These are phyloP conservation scores for Colletotrichum tropicicola DNA, from an alignment of 2,329 filamentous ascomycete species.

Conservation along the genomic window DNA sequence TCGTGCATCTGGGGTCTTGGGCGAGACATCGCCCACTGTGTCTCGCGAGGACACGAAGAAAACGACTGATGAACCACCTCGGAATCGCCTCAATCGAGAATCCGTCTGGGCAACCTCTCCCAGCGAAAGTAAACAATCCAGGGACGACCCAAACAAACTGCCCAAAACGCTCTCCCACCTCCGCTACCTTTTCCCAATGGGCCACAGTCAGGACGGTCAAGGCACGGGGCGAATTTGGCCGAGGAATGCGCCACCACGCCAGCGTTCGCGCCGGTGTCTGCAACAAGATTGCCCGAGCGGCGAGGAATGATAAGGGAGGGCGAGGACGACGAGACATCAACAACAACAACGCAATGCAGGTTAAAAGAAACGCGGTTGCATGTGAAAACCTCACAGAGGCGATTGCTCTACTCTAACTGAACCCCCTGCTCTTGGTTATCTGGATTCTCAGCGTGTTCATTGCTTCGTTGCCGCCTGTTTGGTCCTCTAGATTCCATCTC, in stretches of 20 bases:
- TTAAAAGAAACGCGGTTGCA: conserved; percentile 25
- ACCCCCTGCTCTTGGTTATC: neutral
- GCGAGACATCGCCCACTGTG: neutral
- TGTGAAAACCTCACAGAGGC: conserved; percentile 8
- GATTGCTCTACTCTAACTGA: neutral
- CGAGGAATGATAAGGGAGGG: conserved; percentile 30
- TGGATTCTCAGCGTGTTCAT: neutral
- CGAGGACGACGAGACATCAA: conserved; percentile 27
- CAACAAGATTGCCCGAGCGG: conserved; percentile 31
- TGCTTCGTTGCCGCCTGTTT: neutral
- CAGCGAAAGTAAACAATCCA: conserved; percentile 17
- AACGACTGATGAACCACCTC: too few relatives aligned
- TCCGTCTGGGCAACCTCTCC: neutral
- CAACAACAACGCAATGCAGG: conserved; percentile 19
- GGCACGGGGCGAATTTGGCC: conserved; percentile 26
- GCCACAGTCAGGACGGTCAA: conserved; percentile 20
- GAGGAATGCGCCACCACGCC: conserved; percentile 29
- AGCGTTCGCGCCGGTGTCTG: conserved; percentile 29
- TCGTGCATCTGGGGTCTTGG: neutral
- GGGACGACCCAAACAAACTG: conserved; percentile 21
- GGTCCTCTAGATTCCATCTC: neutral
- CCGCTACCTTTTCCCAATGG: conserved; percentile 4
- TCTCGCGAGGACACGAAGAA: too few relatives aligned
- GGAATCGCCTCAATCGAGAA: neutral
- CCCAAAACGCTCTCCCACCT: neutral